Percentiles rank a stretch among this genome's conserved stretches.
Conservation (phyloP, 345 rosid species). For the Cardamine occulta region DNA sequence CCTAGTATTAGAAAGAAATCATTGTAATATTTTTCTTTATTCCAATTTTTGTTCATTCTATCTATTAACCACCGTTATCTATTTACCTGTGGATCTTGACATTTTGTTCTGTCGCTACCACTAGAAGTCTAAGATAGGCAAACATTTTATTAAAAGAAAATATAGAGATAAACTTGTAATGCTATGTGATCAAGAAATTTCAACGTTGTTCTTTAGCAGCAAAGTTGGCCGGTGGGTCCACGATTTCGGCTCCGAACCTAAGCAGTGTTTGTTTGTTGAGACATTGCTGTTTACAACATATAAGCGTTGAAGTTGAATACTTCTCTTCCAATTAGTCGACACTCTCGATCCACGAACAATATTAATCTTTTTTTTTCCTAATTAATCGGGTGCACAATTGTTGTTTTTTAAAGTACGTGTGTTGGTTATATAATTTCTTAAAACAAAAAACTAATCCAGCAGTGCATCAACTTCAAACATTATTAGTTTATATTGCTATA, state of each 20-base stretch:
- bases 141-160: not conserved
- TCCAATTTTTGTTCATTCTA: not conserved
- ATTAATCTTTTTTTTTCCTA: slow-evolving; percentile 1
- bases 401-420: slow-evolving; percentile 31
- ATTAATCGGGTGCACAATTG: slow-evolving; percentile 18
- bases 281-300: slow-evolving; percentile 23
- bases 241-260: slow-evolving; percentile 44
- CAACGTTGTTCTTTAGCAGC: slow-evolving; percentile 35
- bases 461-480: no score
- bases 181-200: slow-evolving; percentile 29
- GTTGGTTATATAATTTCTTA: not conserved
- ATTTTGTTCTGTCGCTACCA: slow-evolving; percentile 17
- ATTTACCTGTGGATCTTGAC: not conserved
- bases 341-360: slow-evolving; percentile 35
- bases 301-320: slow-evolving; percentile 41
- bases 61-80: not conserved
- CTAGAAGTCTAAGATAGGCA: slow-evolving; percentile 15
- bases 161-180: slow-evolving; percentile 23
- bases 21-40: not conserved
- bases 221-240: slow-evolving; percentile 41
- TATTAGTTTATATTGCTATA: no score
- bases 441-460: not conserved
- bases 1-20: not conserved
- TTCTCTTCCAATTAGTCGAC: slow-evolving; percentile 36
- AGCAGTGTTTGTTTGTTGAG: slow-evolving; percentile 34